Evolutionary conservation across 176 grass and related monocot genomes (phyloP).

Genomic region (Olyra latifolia): DNA sequence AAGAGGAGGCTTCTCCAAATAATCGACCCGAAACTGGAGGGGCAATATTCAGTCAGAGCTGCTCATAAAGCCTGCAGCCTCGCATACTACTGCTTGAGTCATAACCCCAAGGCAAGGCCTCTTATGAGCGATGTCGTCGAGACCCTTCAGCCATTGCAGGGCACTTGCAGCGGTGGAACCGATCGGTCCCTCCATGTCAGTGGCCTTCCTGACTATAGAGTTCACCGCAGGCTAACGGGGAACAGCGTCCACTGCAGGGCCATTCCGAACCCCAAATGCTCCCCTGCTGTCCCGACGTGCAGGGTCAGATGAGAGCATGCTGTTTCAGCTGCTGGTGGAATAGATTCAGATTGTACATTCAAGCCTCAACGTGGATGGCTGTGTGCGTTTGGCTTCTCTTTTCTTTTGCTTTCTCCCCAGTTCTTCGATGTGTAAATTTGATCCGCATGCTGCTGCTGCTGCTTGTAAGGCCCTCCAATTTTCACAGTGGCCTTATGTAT

Average conservation of each 20-base stretch:
- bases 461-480: conserved; percentile 67
- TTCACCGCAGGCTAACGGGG: conserved; percentile 44
- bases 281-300: conserved; percentile 68
- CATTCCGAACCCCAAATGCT: conserved; percentile 65
- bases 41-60: conserved; percentile 67
- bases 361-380: conserved; percentile 28
- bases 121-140: conserved; percentile 95
- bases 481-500: conserved; percentile 58
- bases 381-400: conserved; percentile 28
- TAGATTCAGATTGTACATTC: conserved; percentile 71
- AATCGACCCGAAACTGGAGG: conserved; percentile 72
- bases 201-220: conserved; percentile 58
- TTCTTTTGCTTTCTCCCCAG: conserved; percentile 34
- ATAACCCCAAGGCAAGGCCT: conserved; percentile 91
- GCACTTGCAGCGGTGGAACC: conserved; percentile 34
- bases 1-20: conserved; percentile 91
- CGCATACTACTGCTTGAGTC: conserved; percentile 93
- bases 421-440: conserved; percentile 70
- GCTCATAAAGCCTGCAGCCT: conserved; percentile 96
- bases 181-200: conserved; percentile 31
- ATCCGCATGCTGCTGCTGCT: conserved; percentile 56
- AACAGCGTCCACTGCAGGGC: conserved; percentile 71
- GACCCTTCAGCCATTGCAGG: conserved; percentile 81
- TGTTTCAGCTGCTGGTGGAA: conserved; percentile 37
- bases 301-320: conserved; percentile 73